Evolutionary conservation across 805 yeast genomes (phyloP), one percentile per base, ranked within the genome.

Genomic region (Cyberlindnera maritima): DNA sequence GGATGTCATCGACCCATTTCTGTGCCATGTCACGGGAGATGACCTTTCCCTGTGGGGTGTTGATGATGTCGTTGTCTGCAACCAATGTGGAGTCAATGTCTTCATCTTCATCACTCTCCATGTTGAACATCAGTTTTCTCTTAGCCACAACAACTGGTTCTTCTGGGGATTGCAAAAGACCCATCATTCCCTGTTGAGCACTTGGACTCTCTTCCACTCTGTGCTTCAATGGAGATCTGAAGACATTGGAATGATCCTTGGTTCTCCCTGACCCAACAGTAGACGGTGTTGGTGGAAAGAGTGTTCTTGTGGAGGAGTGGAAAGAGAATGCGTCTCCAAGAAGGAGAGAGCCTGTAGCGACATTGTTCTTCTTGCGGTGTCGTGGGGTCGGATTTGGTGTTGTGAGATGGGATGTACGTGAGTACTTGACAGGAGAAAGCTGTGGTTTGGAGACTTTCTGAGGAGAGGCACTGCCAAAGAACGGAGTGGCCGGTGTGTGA

Each of bases 21-120:
- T 52, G 47, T 4, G 68, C 63, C 42, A 65, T 47, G 17, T 63
- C 62, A 36, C 58, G 58, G 5, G 68, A 60, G 10, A 69, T 64
- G 3, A 70, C 39, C 36, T 62, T 63, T 34, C 63, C 63, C 36
- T 62, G 57, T 11, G 76, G 76, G 0, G 76, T 71, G 0, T 17
- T 31, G 20, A 47, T 33, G 2, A 62, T 25, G n/a, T n/a, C n/a
- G n/a, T 20, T 39, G 14, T 44, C 45, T 19, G 18, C 38, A 23
- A 21, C 25, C 8, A 21, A 6, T 5, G 25, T 48, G 31, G 31
- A 11, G 36, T n/a, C 39, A 23, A 35, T 51, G 2, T 45, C 43
- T 8, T 38, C 50, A 15, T 40, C 53, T 9, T 39, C 51, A 8
- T 55, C 56, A 2, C 53, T 48, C 13, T 53, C 58, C 19, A 53